Evolutionary conservation across 1,139 yeast species (phyloP).

Genomic region (Nadsonia starkeyi-henricii): DNA sequence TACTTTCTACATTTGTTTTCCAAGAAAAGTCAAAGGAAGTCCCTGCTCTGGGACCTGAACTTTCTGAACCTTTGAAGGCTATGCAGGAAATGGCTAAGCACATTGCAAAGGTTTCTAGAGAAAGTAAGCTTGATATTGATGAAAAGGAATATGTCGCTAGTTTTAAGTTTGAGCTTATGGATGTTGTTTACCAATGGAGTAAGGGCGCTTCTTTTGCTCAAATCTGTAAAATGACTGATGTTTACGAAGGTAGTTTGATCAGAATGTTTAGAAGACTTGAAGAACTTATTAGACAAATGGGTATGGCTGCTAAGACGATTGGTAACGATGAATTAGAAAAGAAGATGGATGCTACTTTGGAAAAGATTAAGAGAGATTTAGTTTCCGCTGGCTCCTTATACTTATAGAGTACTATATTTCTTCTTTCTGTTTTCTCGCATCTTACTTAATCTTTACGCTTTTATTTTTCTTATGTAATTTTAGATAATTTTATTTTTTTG

Average conservation of each 20-base stretch:
- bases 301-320: constrained; percentile 80
- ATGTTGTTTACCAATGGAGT: constrained; percentile 93
- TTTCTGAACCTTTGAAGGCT: constrained; percentile 76
- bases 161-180: constrained; percentile 90
- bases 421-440: neutral
- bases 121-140: constrained; percentile 74
- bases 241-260: constrained; percentile 90
- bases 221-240: constrained; percentile 97
- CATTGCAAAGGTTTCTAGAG: constrained; percentile 78
- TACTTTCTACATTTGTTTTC: constrained; percentile 88
- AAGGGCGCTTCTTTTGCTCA: constrained; percentile 92
- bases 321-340: constrained; percentile 76
- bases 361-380: constrained; percentile 83
- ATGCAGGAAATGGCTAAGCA: constrained; percentile 82
- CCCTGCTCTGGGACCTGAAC: constrained; percentile 73
- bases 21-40: constrained; percentile 88
- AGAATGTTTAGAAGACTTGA: constrained; percentile 89
- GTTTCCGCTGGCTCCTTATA: constrained; percentile 93
- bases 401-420: constrained; percentile 23
- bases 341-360: constrained; percentile 79
- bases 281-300: constrained; percentile 82
- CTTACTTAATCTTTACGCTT: neutral
- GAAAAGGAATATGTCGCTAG: constrained; percentile 88
- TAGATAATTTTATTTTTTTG: neutral
- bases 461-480: neutral